These are phyloP conservation scores for Naganishia sp. DNA, from an alignment of 1,284 basidiomycete genomes.

Conservation along the genomic window DNA sequence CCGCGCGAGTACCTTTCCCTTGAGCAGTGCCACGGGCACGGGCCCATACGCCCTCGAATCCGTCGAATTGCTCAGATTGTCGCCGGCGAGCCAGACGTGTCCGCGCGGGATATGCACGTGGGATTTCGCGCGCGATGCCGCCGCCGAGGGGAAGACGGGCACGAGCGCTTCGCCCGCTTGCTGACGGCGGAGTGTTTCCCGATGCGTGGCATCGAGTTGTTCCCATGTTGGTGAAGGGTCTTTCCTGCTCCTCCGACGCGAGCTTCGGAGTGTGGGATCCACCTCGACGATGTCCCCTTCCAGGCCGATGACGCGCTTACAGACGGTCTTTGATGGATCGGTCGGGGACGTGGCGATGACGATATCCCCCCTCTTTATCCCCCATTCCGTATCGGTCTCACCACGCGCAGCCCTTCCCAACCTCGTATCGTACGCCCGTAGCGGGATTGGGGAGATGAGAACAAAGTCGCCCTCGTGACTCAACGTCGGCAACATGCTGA, in stretches of 20 bases:
- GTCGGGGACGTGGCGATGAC: conserved; percentile 75
- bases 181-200: conserved; percentile 16
- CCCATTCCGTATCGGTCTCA: conserved; percentile 3
- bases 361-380: conserved; percentile 73
- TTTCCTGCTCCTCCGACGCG: conserved; percentile 36
- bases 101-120: conserved; percentile 76
- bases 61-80: conserved; percentile 78
- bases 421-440: conserved; percentile 39
- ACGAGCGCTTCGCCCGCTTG: conserved; percentile 1
- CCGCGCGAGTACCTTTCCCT: conserved; percentile 73
- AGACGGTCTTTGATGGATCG: conserved; percentile 69
- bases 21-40: conserved; percentile 78
- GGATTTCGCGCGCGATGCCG: conserved; percentile 53
- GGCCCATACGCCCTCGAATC: conserved; percentile 92
- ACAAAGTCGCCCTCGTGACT: conserved; percentile 54
- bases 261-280: conserved; percentile 59
- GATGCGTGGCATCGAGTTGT: conserved; percentile 59
- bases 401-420: conserved; percentile 6
- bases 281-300: conserved; percentile 87
- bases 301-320: conserved; percentile 88
- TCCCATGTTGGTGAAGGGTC: conserved; percentile 25
- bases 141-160: conserved; percentile 26
- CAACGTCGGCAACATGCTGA: conserved; percentile 88
- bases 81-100: conserved; percentile 89
- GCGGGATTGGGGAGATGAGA: conserved; percentile 59